Evolutionary conservation across 2,329 filamentous ascomycete species (phyloP), one percentile per base, ranked within the genome.

Genomic region (Stemphylium lycopersici): DNA sequence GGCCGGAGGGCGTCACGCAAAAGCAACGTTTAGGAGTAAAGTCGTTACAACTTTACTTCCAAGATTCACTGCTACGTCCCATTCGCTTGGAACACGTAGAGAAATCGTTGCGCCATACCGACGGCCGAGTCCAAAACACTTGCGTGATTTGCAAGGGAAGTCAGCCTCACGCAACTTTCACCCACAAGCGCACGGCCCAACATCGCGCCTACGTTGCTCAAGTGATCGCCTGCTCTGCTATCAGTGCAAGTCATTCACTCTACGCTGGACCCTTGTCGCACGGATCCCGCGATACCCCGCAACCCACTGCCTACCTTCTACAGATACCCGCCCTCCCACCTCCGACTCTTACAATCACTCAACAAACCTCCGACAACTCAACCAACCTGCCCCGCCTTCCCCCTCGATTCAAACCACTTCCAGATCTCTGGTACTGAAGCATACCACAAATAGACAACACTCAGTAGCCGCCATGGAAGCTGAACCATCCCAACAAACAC

Each of bases 401-500:
- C 6, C 5, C 31, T 13, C 15, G 38, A 43, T 29, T 11, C 10
- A n/a, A 20, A 10, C 26, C 22, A n/a, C 10, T 15, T 20, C 26
- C 12, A 44, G 22, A 13, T 31, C 26, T 22, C 22, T 22, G 15
- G 26, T 16, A 2, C 18, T 16, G n/a, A 26, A 26, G 20, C 31
- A 12, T 15, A 32, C 12, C 29, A 40, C n/a, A 1, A 41, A 49
- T 24, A 20, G 18, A 44, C 1, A 33, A 18, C 8, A 44, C 6
- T 12, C n/a, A 18, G 45, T 7, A 43, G n/a, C 3, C 50, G 52
- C 16, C 3, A 71, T 69, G 65, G 58, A 54, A 15, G 55, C 56
- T 3, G 57, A 61, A 18, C 52, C 71, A 13, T 58, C 61, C 61
- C 54, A 81, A 55, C 77, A 76, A 16, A 86, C 84, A 8, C 84